Evolutionary conservation across 495 filamentous ascomycete species (phyloP), one percentile per base, ranked within the genome.

Genomic region (Platismatia glauca): DNA sequence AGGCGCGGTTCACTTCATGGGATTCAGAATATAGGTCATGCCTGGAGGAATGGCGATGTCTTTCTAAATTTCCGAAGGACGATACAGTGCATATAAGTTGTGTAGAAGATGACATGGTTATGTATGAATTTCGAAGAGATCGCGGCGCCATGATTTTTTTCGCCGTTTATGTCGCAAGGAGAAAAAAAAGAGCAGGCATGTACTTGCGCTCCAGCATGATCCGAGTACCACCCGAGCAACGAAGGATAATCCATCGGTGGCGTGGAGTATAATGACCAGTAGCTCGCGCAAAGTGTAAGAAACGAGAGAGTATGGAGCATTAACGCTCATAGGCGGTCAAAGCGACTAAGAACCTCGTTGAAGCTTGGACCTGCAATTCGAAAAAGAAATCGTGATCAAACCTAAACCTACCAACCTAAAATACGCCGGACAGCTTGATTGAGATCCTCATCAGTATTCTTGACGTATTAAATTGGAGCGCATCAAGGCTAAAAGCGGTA

Each of bases 171-270:
- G 63, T 59, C 64, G 65, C 55, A 60, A 60, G 57, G 58, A 24
- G 46, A 50, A 62, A 55, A 55, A 41, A 63, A 31, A 31, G 46
- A 55, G 38, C 60, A 55, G 59, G 64, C 57, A 62, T 58, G 64
- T 68, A 68, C 43, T 65, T 59, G 66, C 66, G 68, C 68, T 66
- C 55, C 58, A 61, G 48, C 56, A 59, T 61, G 53, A 66, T 66
- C 66, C 64, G 63, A 57, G 48, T 43, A 60, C 61, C 56, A 44
- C 38, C 44, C 35, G 39, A 64, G 57, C 39, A 55, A 59, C 48
- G 57, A 57, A 70, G 61, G 64, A 56, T 53, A 55, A 64, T 63
- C 61, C 56, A 61, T 31, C 39, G 58, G 35, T 66, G 63, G 61
- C 58, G 66, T 68, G 60, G 64, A 69, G 67, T 55, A 60, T 64